Conservation (phyloP, 2,329 filamentous ascomycete species). For the Colletotrichum eleusines region DNA sequence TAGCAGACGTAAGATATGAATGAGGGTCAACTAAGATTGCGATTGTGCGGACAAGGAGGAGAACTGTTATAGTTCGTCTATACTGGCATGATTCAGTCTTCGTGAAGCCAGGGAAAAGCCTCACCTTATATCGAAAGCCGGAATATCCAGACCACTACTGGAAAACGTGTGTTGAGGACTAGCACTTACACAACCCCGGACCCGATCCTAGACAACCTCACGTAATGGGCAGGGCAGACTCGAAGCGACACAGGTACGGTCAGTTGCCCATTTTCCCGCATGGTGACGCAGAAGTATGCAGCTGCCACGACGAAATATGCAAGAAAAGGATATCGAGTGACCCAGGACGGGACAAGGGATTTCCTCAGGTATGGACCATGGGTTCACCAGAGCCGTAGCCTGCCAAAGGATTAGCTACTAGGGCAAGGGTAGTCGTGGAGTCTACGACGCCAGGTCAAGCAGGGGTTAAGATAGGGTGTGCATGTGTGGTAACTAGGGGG, state of each 20-base stretch:
- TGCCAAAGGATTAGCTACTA: conserved; percentile 13
- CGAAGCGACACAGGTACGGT: conserved; percentile 16
- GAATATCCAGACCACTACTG: conserved; percentile 16
- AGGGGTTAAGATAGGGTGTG: background rate
- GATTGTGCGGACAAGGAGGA: background rate
- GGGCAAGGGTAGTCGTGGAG: conserved; percentile 3
- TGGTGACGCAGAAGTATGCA: conserved; percentile 37
- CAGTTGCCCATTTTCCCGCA: conserved; percentile 32
- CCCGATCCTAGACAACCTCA: conserved; percentile 33
- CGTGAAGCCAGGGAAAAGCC: conserved; percentile 7
- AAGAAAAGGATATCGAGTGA: conserved; percentile 15
- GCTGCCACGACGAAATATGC: conserved; percentile 22
- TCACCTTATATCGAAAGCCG: conserved; percentile 31
- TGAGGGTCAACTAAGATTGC: background rate
- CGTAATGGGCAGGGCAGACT: conserved; percentile 38
- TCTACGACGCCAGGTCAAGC: conserved; percentile 14
- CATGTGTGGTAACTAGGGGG: background rate
- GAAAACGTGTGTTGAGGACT: background rate
- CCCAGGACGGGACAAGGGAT: background rate
- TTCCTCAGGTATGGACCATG: conserved; percentile 3
- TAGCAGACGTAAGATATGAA: background rate
- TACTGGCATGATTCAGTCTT: background rate
- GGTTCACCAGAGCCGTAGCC: background rate
- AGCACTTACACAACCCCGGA: background rate
- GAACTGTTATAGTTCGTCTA: background rate